phyloP scores from a whole-genome alignment of 495 filamentous ascomycete genomes.

The Neohortaea acidophila region DNA sequence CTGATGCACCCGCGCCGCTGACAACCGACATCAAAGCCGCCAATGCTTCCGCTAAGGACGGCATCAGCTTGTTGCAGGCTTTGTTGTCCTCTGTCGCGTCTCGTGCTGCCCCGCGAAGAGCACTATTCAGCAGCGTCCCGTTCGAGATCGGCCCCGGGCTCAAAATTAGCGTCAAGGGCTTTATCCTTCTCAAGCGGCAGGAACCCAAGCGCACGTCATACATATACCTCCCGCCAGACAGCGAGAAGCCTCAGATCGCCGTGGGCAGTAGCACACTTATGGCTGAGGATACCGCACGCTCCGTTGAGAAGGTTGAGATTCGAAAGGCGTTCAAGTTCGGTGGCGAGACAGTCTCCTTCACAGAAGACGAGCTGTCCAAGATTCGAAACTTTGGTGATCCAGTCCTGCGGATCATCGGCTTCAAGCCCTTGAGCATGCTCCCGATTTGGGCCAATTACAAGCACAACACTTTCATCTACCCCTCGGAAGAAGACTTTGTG shows the following conservation, averaged over 20 bases:
- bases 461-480: conserved; percentile 84
- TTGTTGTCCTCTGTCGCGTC: conserved; percentile 84
- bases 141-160: conserved; percentile 76
- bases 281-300: conserved; percentile 56
- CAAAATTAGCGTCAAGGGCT: conserved; percentile 82
- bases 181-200: conserved; percentile 74
- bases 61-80: conserved; percentile 64
- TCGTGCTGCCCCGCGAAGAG: conserved; percentile 70
- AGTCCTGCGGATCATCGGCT: conserved; percentile 79
- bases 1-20: conserved; percentile 46
- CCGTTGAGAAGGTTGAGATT: conserved; percentile 66
- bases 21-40: conserved; percentile 23
- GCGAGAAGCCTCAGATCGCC: conserved; percentile 69
- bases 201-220: conserved; percentile 63
- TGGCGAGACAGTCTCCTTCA: conserved; percentile 75
- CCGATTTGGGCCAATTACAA: conserved; percentile 75
- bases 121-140: conserved; percentile 69
- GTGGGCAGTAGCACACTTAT: conserved; percentile 54
- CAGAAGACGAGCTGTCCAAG: conserved; percentile 58
- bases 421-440: conserved; percentile 64
- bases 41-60: conserved; percentile 43
- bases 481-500: conserved; percentile 74
- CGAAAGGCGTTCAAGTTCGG: conserved; percentile 94
- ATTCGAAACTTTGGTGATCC: conserved; percentile 69
- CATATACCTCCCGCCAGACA: conserved; percentile 53